A percentile compares a stretch with the other conserved stretches of the same genome.
These are phyloP conservation scores for Pichia sp. DNA, from an alignment of 1,139 yeast genomes.

Conservation along the genomic window DNA sequence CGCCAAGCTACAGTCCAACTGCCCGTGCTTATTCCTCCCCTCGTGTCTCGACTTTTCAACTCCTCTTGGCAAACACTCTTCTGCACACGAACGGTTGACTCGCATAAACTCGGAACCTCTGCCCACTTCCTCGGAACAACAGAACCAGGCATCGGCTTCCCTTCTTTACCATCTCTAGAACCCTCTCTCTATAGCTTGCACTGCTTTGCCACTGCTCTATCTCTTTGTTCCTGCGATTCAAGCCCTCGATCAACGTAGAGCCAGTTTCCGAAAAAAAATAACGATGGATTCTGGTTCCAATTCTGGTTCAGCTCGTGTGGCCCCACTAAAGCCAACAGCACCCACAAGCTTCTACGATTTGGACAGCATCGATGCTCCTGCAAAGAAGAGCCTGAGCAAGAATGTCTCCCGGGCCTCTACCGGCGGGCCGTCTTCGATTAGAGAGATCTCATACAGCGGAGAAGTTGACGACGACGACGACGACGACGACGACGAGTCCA, in stretches of 20 bases:
- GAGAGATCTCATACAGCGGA: constrained; percentile 14
- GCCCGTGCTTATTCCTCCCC: background rate
- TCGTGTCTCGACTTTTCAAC: background rate
- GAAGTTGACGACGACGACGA: constrained; percentile 20
- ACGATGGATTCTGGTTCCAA: too few species aligned
- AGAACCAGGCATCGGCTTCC: background rate
- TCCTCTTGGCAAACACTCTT: background rate
- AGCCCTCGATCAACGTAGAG: too few species aligned
- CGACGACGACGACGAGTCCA: constrained; percentile 5
- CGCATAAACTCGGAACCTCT: background rate
- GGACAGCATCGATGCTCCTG: background rate
- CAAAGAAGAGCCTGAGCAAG: background rate
- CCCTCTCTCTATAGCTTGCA: too few species aligned
- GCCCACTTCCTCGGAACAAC: background rate
- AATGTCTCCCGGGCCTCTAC: background rate
- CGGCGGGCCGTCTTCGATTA: background rate
- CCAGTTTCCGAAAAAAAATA: too few species aligned
- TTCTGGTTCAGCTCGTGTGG: background rate
- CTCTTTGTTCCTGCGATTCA: too few species aligned
- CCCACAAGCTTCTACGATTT: background rate
- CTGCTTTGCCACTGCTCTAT: too few species aligned
- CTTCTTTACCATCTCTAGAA: background rate
- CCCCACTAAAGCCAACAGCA: background rate
- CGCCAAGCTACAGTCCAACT: background rate
- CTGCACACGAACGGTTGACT: background rate